Evolutionary conservation across 208 protist species (phyloP).

Genomic region (Herpetomonas muscarum): DNA sequence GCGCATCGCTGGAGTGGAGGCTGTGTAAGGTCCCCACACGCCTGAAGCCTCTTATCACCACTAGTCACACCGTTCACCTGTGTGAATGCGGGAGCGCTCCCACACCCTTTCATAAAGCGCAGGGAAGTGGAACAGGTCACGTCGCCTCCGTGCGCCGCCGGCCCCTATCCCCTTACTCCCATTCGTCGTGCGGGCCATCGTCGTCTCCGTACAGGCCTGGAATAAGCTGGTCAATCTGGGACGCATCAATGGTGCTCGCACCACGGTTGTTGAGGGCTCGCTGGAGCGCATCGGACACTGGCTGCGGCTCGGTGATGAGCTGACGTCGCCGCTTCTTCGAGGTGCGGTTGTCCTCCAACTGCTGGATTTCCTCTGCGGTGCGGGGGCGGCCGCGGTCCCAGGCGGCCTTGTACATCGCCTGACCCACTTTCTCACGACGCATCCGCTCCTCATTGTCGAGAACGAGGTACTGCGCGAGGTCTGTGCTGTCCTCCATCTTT

Average conservation of each 20-base stretch:
- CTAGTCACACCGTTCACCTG: too few relatives aligned
- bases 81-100: too few relatives aligned
- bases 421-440: slow-evolving; percentile 60
- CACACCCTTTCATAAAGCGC: too few relatives aligned
- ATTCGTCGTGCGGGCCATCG: slow-evolving; percentile 40
- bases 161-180: too few relatives aligned
- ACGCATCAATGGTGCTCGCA: slow-evolving; percentile 53
- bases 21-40: too few relatives aligned
- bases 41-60: too few relatives aligned
- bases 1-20: too few relatives aligned
- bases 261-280: slow-evolving; percentile 61
- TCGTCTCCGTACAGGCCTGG: slow-evolving; percentile 50
- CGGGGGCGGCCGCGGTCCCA: slow-evolving; percentile 70
- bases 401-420: slow-evolving; percentile 59
- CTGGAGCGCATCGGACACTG: slow-evolving; percentile 54
- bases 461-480: slow-evolving; percentile 69
- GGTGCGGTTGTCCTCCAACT: slow-evolving; percentile 38
- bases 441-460: slow-evolving; percentile 83
- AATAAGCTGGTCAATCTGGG: slow-evolving; percentile 74
- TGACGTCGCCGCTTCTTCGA: slow-evolving; percentile 47
- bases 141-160: too few relatives aligned
- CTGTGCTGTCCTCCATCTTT: slow-evolving; percentile 51
- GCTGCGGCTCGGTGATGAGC: slow-evolving; percentile 38
- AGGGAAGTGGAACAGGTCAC: too few relatives aligned
- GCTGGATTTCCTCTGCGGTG: slow-evolving; percentile 63